Evolutionary conservation across 441 rosid species (phyloP).

Genomic region (Manihot esculenta): DNA sequence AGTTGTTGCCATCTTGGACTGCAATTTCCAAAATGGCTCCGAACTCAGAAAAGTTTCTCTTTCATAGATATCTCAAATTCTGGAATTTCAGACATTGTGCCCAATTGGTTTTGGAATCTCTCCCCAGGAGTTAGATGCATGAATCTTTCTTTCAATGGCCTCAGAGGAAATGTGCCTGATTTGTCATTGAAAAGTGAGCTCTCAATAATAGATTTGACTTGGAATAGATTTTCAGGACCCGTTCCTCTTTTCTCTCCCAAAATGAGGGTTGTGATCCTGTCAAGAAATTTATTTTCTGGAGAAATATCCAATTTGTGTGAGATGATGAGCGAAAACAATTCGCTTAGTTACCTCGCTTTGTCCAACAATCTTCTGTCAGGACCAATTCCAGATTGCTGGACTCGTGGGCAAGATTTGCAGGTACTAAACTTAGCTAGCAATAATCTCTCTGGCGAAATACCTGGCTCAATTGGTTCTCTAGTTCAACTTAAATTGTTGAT

Average conservation of each 20-base stretch:
- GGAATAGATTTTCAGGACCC: not conserved
- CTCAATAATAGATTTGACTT: not conserved
- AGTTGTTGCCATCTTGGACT: not conserved
- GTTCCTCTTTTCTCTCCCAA: not conserved
- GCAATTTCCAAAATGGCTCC: not conserved
- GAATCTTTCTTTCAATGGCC: not conserved
- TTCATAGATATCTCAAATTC: not conserved
- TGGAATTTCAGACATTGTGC: not conserved
- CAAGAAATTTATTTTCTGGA: not conserved
- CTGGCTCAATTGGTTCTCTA: not conserved
- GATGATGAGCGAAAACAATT: not conserved
- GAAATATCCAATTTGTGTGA: not conserved
- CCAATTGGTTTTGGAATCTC: not conserved
- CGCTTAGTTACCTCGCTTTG: not conserved
- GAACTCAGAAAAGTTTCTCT: not conserved
- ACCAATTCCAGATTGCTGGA: not conserved
- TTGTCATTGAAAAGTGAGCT: not conserved
- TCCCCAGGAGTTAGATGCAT: not conserved
- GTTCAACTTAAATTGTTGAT: not conserved
- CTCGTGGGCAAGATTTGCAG: not conserved
- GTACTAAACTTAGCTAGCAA: not conserved
- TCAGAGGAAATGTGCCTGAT: not conserved
- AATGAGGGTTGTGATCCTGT: not conserved
- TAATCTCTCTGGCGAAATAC: not conserved
- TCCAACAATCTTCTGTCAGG: not conserved